Conservation (phyloP, 768 basidiomycete species). For the Rhizopogon salebrosus region DNA sequence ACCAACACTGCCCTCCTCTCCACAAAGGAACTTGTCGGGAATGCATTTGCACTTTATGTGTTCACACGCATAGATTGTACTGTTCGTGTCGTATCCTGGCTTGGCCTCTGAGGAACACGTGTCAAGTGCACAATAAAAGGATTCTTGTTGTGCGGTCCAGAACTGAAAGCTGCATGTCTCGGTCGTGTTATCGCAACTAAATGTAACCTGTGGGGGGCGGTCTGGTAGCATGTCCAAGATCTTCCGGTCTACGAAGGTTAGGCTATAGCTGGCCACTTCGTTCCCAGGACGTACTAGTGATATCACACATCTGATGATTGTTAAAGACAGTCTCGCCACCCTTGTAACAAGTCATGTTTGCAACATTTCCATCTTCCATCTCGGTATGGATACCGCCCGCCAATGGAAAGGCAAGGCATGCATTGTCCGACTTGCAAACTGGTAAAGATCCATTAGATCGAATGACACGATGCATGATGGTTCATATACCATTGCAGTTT, state of each 20-base stretch:
- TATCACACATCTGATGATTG: slow-evolving; percentile 97
- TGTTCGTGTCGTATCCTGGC: slow-evolving; percentile 59
- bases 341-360: slow-evolving; percentile 90
- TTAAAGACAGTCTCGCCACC: slow-evolving; percentile 91
- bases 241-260: slow-evolving; percentile 65
- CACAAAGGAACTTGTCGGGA: slow-evolving; percentile 92
- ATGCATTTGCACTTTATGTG: slow-evolving; percentile 88
- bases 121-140: slow-evolving; percentile 89
- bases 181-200: slow-evolving; percentile 70
- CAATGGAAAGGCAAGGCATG: slow-evolving; percentile 79
- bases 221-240: slow-evolving; percentile 89
- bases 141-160: slow-evolving; percentile 93
- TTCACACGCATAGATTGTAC: slow-evolving; percentile 75
- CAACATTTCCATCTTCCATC: slow-evolving; percentile 34
- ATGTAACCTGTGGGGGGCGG: slow-evolving; percentile 93
- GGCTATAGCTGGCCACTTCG: not conserved
- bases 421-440: slow-evolving; percentile 67
- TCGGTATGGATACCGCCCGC: slow-evolving; percentile 33
- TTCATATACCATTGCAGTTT: slow-evolving; percentile 86
- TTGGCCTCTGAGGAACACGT: slow-evolving; percentile 49
- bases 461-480: not conserved
- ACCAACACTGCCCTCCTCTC: slow-evolving; percentile 93
- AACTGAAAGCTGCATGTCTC: slow-evolving; percentile 91
- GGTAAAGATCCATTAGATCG: not conserved
- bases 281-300: slow-evolving; percentile 70